phyloP scores from a whole-genome alignment of 164 flowering plant genomes.

The Taxillus chinensis region DNA sequence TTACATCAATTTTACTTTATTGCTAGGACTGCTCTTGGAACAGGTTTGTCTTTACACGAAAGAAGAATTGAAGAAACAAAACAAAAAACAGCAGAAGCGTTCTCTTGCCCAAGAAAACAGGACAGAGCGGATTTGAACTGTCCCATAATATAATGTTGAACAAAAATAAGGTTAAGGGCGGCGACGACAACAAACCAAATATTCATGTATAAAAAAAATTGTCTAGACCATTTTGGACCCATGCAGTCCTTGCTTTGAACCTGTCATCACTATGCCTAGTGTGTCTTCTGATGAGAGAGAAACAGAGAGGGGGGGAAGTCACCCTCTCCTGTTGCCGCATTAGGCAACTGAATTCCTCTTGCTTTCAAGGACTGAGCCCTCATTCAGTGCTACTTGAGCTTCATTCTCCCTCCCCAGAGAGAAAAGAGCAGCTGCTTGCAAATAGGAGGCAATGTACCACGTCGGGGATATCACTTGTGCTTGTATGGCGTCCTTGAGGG shows the following conservation, averaged over 20 bases:
- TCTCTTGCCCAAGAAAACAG: conserved; percentile 6
- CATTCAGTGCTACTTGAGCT: conserved; percentile 66
- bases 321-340: neutral
- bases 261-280: neutral
- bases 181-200: conserved; percentile 7
- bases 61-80: neutral
- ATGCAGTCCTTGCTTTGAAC: conserved; percentile 1
- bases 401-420: conserved; percentile 64
- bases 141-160: conserved; percentile 9
- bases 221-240: neutral
- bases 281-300: neutral
- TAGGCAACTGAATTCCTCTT: conserved; percentile 26
- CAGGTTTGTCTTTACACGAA: no score
- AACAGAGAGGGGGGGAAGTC: neutral
- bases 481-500: conserved; percentile 72
- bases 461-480: conserved; percentile 78
- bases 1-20: no score
- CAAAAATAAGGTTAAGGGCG: conserved; percentile 10
- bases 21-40: no score
- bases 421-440: conserved; percentile 73
- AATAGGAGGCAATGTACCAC: conserved; percentile 80
- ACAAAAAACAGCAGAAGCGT: conserved; percentile 1
- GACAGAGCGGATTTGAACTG: conserved; percentile 6
- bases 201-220: conserved; percentile 5
- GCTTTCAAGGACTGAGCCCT: conserved; percentile 62